Evolutionary conservation across 768 basidiomycete species (phyloP), one percentile per base, ranked within the genome.

Genomic region (Cyclocybe cylindracea): DNA sequence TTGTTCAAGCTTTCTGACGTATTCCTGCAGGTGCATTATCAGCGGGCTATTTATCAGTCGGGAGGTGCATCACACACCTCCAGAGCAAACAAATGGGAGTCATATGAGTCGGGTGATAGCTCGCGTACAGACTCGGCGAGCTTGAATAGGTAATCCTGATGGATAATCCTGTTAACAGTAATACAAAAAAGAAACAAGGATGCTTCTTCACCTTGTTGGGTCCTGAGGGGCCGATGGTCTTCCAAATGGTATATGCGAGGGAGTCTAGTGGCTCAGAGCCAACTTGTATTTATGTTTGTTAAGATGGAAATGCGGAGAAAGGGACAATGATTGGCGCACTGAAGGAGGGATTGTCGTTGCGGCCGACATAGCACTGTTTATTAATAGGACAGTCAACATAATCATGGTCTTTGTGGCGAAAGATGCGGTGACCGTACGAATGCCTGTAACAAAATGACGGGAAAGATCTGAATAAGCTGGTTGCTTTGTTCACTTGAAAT

Each of bases 271-370:
- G 84, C 65, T 95, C 90, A 6, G 88, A 86, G 2, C 91, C 94
- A 42, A 93, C 94, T 24, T 95, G 53, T 8, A 29, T 10, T 42
- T 41, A 36, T 10, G 7, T 19, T 5, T 2, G 39, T 53, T 10
- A 40, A 18, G 16, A 51, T 19, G 14, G 40, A 35, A 56, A 13
- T 14, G 10, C 9, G 10, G 37, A 11, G 11, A 8, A 18, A 49
- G 14, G 7, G 38, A 32, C 9, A 38, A 24, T 24, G 14, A 40
- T 0, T 4, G 8, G 62, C 83, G 46, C 57, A 95, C 94, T 77
- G 66, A 98, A 97, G 0, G 91, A 93, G 0, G 92, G 91, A 56
- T 96, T 97, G 55, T 91, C 86, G 10, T 84, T 83, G 39, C 84
- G 79, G 3, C 94, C 95, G 6, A 97, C 91, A 63, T 96, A 98